These are phyloP conservation scores for Physcomitrium patens DNA, from an alignment of 225 moss, liverwort and hornwort genomes.

Conservation along the genomic window DNA sequence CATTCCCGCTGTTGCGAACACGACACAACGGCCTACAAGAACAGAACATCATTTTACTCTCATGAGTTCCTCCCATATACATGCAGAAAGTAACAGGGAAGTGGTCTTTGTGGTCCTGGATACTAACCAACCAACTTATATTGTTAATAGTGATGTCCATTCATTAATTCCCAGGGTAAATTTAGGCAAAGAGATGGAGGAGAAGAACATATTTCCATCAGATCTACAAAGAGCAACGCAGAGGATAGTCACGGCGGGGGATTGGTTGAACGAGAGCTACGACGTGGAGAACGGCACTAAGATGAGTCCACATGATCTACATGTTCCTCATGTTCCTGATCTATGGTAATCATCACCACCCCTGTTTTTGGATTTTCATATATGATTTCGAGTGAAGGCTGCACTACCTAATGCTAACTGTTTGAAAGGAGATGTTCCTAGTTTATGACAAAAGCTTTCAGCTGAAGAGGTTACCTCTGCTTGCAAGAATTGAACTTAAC, in stretches of 20 bases:
- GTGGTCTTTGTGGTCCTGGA: conserved; percentile 31
- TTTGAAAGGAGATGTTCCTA: too few relatives aligned
- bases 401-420: too few relatives aligned
- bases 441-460: too few relatives aligned
- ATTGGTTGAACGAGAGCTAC: conserved; percentile 16
- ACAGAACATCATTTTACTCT: conserved; percentile 50
- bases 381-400: too few relatives aligned
- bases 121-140: conserved; percentile 23
- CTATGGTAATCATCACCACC: conserved; percentile 43
- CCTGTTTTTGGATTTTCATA: conserved; percentile 41
- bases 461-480: too few relatives aligned
- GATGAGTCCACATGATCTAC: conserved; percentile 37
- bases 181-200: conserved; percentile 25
- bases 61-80: conserved; percentile 25
- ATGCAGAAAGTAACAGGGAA: conserved; percentile 26
- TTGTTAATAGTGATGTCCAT: conserved; percentile 22
- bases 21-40: conserved; percentile 29
- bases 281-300: conserved; percentile 30
- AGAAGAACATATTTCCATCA: conserved; percentile 17
- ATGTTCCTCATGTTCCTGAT: conserved; percentile 35
- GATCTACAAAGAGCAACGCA: conserved; percentile 23
- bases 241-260: conserved; percentile 15
- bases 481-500: too few relatives aligned
- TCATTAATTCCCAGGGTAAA: conserved; percentile 30
- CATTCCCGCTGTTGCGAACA: conserved; percentile 14